A percentile compares a stretch with the other conserved stretches of the same genome.
These are phyloP conservation scores for Ascochyta koolunga DNA, from an alignment of 2,329 filamentous ascomycete species.

Conservation along the genomic window DNA sequence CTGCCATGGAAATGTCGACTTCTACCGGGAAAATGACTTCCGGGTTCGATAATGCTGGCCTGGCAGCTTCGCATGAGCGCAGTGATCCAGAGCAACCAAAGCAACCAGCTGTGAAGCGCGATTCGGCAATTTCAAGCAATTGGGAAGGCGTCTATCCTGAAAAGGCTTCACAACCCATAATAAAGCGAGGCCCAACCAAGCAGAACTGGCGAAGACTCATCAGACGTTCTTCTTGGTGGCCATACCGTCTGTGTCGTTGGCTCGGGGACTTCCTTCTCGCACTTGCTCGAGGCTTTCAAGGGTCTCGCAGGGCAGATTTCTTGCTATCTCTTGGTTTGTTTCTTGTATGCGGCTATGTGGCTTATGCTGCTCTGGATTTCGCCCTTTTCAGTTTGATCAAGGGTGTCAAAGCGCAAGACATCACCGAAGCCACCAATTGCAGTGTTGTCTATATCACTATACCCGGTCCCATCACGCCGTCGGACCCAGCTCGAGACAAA, in stretches of 20 bases:
- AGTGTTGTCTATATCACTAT: conserved; percentile 43
- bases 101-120: conserved; percentile 8
- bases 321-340: conserved; percentile 20
- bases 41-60: background rate
- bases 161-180: background rate
- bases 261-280: conserved; percentile 8
- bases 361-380: conserved; percentile 31
- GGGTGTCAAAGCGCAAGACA: conserved; percentile 32
- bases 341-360: conserved; percentile 14
- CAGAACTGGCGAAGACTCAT: background rate
- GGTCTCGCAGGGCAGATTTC: conserved; percentile 21
- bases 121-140: conserved; percentile 19
- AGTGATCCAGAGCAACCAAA: background rate
- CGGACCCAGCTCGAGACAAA: conserved; percentile 34
- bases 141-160: background rate
- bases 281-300: conserved; percentile 15
- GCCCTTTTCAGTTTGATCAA: conserved; percentile 23
- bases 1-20: background rate
- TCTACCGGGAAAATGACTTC: background rate
- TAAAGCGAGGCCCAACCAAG: no score
- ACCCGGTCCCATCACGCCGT: conserved; percentile 34
- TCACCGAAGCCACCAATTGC: conserved; percentile 31
- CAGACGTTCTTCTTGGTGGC: conserved; percentile 27
- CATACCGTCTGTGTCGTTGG: conserved; percentile 14
- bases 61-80: background rate